Base-by-base conservation (phyloP, 2,329 filamentous ascomycete species). In the Pseudogymnoascus sp. region DNA sequence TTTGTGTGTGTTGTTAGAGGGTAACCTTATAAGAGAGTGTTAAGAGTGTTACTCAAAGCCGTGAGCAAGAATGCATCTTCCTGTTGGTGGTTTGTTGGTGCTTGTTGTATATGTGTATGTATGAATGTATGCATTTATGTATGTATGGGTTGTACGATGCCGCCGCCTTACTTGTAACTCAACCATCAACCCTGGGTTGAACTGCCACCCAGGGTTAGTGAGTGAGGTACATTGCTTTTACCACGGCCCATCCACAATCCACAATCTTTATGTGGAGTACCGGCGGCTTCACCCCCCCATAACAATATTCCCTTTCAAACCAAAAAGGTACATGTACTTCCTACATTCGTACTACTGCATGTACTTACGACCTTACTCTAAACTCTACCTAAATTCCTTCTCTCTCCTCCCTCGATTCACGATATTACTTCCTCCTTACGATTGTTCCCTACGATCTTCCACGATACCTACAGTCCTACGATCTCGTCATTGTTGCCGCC, bases 311-410 rank as follows among this genome's bases (percentile, higher is more conserved):
- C 42, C 13, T 29, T 29, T 12, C 13, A 3, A 44, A 41, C 10
- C 13, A 3, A 44, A 41, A 48, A 27, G 9, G 41, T 44, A 44
- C 41, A 21, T 21, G 21, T 21, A 21, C 21, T 21, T 21, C 21
- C 21, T 21, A 21, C 21, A 21, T 44, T 44, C 42, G 42, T 48
- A 29, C 41, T 27, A 36, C 33, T 36, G 8, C 21, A 21, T 21
- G 21, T 21, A 21, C 21, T 21, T 36, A 10, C 33, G 9, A 10
- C 12, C 8, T 10, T 36, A 48, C 42, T 48, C 42, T 48, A 48
- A 48, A 48, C 42, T 48, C 42, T 48, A 48, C 42, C 42, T 29
- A 48, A 48, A 48, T 48, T 48, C 42, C 42, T 48, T 48, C 42
- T 48, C 25, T 31, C 42, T 25, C 25, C 21, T 21, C 21, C 21